Conservation (phyloP, 2,329 filamentous ascomycete species). For the Graphilbum sp. region DNA sequence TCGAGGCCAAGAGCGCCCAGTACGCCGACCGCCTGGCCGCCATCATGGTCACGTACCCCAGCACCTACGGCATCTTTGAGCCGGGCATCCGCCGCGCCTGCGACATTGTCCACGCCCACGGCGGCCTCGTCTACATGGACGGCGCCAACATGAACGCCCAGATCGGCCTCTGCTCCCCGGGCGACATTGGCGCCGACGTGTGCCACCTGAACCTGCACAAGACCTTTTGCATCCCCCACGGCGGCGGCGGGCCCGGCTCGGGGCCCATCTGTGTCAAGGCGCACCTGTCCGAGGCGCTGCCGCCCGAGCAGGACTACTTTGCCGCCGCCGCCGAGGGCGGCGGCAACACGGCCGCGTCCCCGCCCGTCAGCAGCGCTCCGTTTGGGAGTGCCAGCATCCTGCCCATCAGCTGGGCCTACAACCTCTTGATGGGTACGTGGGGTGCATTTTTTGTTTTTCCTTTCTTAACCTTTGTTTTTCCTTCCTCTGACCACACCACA, state of each 20-base stretch:
- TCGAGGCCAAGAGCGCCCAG: conserved; percentile 78
- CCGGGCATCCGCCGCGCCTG: conserved; percentile 75
- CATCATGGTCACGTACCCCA: conserved; percentile 95
- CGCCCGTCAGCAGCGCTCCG: conserved; percentile 58
- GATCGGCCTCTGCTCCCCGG: conserved; percentile 86
- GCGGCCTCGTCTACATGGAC: conserved; percentile 96
- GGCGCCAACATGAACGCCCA: conserved; percentile 98
- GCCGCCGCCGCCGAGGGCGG: not conserved
- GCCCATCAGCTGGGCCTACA: conserved; percentile 90
- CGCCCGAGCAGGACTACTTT: conserved; percentile 20
- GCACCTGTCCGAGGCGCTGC: conserved; percentile 62
- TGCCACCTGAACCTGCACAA: conserved; percentile 97
- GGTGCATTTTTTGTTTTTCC: not conserved
- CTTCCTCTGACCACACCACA: conserved; percentile 1
- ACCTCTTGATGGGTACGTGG: conserved; percentile 76
- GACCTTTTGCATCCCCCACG: conserved; percentile 96
- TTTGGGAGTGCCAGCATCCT: conserved; percentile 85
- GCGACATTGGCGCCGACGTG: conserved; percentile 88
- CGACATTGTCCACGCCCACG: conserved; percentile 68
- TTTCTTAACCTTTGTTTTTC: not conserved
- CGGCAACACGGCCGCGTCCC: conserved; percentile 14
- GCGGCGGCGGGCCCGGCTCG: conserved; percentile 83
- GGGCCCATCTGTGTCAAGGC: conserved; percentile 84
- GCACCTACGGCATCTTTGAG: conserved; percentile 90
- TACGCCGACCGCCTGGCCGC: conserved; percentile 72